phyloP scores from a whole-genome alignment of 306 rosid genomes.

The Citrullus colocynthis region DNA sequence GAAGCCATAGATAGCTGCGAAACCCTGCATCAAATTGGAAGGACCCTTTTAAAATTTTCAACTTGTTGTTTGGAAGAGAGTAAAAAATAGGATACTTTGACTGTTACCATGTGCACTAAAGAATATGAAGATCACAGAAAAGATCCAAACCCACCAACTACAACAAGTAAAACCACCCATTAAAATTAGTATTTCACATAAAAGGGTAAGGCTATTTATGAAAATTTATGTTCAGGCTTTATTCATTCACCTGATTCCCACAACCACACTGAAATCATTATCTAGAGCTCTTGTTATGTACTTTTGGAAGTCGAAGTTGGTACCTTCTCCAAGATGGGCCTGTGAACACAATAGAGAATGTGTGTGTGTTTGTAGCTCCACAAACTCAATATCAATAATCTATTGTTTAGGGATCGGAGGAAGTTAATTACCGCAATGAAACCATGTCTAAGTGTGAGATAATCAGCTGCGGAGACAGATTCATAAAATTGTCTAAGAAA shows the following conservation, averaged over 20 bases:
- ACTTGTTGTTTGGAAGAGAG: neutral
- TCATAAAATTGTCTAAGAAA: conserved; percentile 31
- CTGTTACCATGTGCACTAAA: conserved; percentile 38
- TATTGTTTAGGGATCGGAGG: neutral
- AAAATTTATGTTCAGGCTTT: too few species aligned
- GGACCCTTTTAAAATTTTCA: neutral
- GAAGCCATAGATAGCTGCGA: conserved; percentile 36
- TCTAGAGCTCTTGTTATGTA: conserved; percentile 36
- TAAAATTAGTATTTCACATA: neutral
- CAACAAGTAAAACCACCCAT: neutral
- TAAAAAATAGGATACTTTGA: neutral
- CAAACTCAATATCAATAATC: neutral
- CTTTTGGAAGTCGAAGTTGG: conserved; percentile 40
- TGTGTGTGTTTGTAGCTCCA: too few species aligned
- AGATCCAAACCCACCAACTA: conserved; percentile 69
- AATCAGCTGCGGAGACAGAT: conserved; percentile 43
- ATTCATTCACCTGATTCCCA: conserved; percentile 27
- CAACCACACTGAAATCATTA: conserved; percentile 39
- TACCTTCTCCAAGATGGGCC: conserved; percentile 51
- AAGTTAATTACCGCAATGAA: conserved; percentile 31
- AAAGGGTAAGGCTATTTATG: neutral
- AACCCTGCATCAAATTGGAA: conserved; percentile 22
- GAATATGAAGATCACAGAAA: conserved; percentile 26
- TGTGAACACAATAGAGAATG: neutral
- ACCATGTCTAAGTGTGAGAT: conserved; percentile 51